These are phyloP conservation scores for Candida morakotiae DNA, from an alignment of 805 yeast species.

Conservation along the genomic window DNA sequence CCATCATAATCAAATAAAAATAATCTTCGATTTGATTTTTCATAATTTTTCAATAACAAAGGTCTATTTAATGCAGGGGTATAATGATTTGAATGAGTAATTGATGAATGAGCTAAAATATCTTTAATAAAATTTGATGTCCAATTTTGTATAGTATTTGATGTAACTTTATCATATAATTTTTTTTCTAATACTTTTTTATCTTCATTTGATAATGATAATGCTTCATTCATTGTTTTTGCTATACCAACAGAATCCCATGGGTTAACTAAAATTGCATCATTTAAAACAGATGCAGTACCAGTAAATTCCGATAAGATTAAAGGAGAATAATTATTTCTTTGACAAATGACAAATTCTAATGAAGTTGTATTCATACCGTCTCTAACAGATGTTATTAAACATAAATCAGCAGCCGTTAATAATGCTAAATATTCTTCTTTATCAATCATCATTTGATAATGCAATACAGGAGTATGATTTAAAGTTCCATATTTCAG, in stretches of 20 bases:
- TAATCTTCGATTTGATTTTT: constrained; percentile 60
- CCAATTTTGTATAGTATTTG: constrained; percentile 80
- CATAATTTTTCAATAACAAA: constrained; percentile 54
- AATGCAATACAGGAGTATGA: constrained; percentile 86
- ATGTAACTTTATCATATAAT: constrained; percentile 59
- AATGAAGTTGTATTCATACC: constrained; percentile 95
- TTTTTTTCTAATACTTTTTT: constrained; percentile 45
- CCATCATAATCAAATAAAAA: constrained; percentile 97
- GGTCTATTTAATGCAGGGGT: constrained; percentile 79
- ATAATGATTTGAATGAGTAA: constrained; percentile 42
- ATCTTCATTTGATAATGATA: constrained; percentile 48
- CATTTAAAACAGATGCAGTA: constrained; percentile 63
- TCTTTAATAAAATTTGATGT: constrained; percentile 56
- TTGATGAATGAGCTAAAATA: constrained; percentile 37
- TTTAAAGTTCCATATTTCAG: constrained; percentile 79
- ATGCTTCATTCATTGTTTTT: constrained; percentile 67
- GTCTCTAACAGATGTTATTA: constrained; percentile 88
- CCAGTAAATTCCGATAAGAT: constrained; percentile 93
- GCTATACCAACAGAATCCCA: constrained; percentile 97
- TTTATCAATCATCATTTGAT: constrained; percentile 81
- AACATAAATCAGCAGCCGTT: constrained; percentile 84
- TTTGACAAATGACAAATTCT: constrained; percentile 87
- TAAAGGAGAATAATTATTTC: constrained; percentile 68
- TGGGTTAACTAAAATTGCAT: constrained; percentile 85
- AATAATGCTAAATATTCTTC: constrained; percentile 87